Conservation (phyloP, 345 rosid species). For the Mangifera indica region DNA sequence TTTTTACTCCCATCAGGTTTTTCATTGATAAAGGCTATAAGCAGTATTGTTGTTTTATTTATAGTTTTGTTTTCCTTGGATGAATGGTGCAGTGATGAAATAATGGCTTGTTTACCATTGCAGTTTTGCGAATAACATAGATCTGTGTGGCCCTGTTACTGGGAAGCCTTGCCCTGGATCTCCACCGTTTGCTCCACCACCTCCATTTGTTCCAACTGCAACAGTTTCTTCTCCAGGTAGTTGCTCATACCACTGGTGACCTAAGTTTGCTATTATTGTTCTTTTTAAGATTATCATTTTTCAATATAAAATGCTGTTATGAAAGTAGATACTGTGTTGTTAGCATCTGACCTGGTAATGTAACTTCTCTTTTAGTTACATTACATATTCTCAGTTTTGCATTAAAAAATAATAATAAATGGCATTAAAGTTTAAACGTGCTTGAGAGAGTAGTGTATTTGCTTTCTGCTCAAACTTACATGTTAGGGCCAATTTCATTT, state of each 20-base stretch:
- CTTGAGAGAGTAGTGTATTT: background rate
- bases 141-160: slow-evolving; percentile 91
- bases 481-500: background rate
- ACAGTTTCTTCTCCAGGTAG: slow-evolving; percentile 70
- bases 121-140: slow-evolving; percentile 94
- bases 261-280: background rate
- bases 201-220: slow-evolving; percentile 82
- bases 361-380: background rate
- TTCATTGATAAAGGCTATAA: background rate
- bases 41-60: background rate
- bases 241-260: slow-evolving; percentile 1
- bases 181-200: slow-evolving; percentile 98
- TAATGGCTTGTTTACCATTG: slow-evolving; percentile 25
- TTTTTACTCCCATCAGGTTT: slow-evolving; percentile 38
- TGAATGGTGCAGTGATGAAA: background rate
- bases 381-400: too few species aligned
- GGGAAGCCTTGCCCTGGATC: slow-evolving; percentile 96
- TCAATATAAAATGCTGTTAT: background rate
- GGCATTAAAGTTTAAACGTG: background rate
- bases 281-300: background rate
- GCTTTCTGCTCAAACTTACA: background rate
- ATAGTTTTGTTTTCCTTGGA: background rate
- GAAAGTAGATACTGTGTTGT: background rate
- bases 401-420: too few species aligned
- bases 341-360: background rate